Base-by-base conservation (phyloP, 1,284 basidiomycete species). In the Caloboletus inedulis region DNA sequence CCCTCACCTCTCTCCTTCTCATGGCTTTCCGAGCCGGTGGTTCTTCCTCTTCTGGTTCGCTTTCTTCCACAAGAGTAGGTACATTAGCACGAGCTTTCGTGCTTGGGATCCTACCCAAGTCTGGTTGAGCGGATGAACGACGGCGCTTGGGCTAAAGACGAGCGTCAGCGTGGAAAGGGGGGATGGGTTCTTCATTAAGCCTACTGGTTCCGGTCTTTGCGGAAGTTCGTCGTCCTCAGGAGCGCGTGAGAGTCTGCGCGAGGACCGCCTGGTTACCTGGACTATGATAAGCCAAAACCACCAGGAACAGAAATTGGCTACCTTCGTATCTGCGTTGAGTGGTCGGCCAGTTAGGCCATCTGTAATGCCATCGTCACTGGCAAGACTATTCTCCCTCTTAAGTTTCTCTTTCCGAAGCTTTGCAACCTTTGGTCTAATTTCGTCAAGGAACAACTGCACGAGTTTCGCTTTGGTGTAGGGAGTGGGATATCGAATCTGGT, bases 391-490 rank as follows among this genome's bases (percentile, higher is more conserved):
- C 66, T 84, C 79, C 62, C 78, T 78, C 71, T 83, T 81, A 47
- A 84, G 56, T 41, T 83, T 75, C 57, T 91, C 84, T 59, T 81
- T 85, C 66, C 81, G 82, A 49, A 88, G 71, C 60, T 83, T 85
- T 18, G 71, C 66, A 6, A 80, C 75, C 51, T 81, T 80, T 8
- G 84, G 74, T 61, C 80, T 83, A 60, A 98, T 80, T 69, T 91
- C 77, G 33, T 85, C 77, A 54, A 92, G 83, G 72, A 94, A 98
- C 4, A 87, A 73, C 36, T 83, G 76, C 10, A 98, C 80, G 23
- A 98, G 82, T 62, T 91, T 93, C 7, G 85, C 77, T 72, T 98
- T 98, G 57, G 90, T 91, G 62, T 90, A 87, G 1, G 84, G 83
- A 3, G 85, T 81, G 7, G 89, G 83, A 70, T 88, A 91, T 30